Conservation (phyloP, 2,329 filamentous ascomycete species). For the Elsinoe ampelina region DNA sequence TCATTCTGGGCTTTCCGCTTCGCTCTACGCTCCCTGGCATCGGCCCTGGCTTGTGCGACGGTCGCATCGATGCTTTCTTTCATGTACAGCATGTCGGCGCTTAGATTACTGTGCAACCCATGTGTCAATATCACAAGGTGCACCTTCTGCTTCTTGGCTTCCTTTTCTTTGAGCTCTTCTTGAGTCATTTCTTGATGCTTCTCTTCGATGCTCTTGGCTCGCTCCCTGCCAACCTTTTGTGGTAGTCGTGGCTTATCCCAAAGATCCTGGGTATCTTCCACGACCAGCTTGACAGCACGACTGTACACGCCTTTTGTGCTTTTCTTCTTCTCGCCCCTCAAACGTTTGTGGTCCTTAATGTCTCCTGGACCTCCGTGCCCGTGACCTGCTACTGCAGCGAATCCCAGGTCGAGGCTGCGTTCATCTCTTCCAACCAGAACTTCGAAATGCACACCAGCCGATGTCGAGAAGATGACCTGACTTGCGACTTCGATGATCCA, state of each 20-base stretch:
- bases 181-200: constrained; percentile 16
- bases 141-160: constrained; percentile 61
- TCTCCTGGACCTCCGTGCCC: constrained; percentile 53
- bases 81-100: constrained; percentile 91
- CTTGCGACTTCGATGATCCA: constrained; percentile 91
- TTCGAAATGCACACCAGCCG: constrained; percentile 81
- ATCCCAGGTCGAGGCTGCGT: constrained; percentile 64
- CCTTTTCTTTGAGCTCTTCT: constrained; percentile 19
- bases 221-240: constrained; percentile 17
- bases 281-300: constrained; percentile 63
- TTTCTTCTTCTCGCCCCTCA: constrained; percentile 50
- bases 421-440: constrained; percentile 76
- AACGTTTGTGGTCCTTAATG: constrained; percentile 66
- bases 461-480: constrained; percentile 87
- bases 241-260: constrained; percentile 91
- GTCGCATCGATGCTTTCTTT: constrained; percentile 94
- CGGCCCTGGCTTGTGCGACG: constrained; percentile 61
- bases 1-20: constrained; percentile 14
- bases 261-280: constrained; percentile 79
- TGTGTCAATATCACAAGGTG: constrained; percentile 91
- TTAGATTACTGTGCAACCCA: constrained; percentile 88
- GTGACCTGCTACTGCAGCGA: constrained; percentile 46
- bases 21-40: constrained; percentile 53
- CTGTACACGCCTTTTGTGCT: constrained; percentile 74
- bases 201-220: constrained; percentile 16